Base-by-base conservation (phyloP, 495 filamentous ascomycete genomes). In the Chaetomium fimeti region DNA sequence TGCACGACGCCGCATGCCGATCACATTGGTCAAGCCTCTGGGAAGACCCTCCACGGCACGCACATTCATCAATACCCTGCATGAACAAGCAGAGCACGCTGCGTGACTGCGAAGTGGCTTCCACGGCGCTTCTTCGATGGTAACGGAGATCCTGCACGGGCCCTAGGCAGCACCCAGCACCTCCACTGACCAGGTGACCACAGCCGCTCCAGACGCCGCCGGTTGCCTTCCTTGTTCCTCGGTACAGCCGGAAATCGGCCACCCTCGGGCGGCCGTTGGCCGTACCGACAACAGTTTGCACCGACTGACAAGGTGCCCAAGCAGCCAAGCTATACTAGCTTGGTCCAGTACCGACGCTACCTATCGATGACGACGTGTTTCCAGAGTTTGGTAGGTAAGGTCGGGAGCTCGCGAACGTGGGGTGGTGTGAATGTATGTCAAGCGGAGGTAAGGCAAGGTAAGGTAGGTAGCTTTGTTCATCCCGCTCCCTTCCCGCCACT, bases 61-160 rank as follows among this genome's bases (percentile, higher is more conserved):
- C 9, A 2, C 47, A 36, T 49, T 3, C 47, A 49, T 25, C n/a
- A 25, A 49, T n/a, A 22, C 25, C 3, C 16, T 47, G 43, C n/a
- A 47, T 20, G 16, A 47, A 47, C 43, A 18, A 42, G 25, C 56
- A 27, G 56, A 24, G 22, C 32, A 57, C 32, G 12, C 32, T n/a
- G n/a, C n/a, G n/a, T n/a, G n/a, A 11, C 32, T 36, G 53, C 53
- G 7, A 20, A 49, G 57, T 25, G 55, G 58, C 64, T 66, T 66
- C 64, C 53, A 61, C 59, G 24, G 53, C 52, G 45, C 64, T 58
- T 66, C 64, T 43, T 53, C 45, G 59, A 45, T n/a, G 11, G 27
- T 5, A 29, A 29, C 38, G 54, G 51, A 62, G 64, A 66, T 66
- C 45, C 64, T 66, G 59, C 59, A 66, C 36, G 52, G 43, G 15